phyloP scores from a whole-genome alignment of 768 basidiomycete species.

The Russula sp. region DNA sequence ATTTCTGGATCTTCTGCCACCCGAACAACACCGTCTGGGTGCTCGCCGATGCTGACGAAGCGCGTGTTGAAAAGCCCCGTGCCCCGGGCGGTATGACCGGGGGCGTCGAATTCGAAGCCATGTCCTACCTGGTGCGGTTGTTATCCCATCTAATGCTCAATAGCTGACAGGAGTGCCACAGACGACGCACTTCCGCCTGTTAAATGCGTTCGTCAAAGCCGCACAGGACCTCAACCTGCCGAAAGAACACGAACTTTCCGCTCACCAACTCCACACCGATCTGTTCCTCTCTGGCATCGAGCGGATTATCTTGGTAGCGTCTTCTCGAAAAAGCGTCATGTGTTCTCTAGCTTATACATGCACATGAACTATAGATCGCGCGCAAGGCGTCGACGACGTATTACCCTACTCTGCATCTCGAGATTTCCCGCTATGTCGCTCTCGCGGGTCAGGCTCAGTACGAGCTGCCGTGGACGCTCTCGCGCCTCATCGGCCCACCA shows the following conservation, averaged over 20 bases:
- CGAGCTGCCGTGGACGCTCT: constrained; percentile 76
- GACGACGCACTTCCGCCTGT: constrained; percentile 83
- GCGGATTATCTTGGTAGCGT: constrained; percentile 75
- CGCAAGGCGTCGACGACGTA: constrained; percentile 93
- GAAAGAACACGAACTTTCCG: constrained; percentile 66
- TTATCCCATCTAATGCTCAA: not conserved
- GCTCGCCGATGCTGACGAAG: constrained; percentile 75
- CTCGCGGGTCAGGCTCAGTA: constrained; percentile 59
- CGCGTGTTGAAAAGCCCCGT: constrained; percentile 78
- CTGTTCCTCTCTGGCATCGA: constrained; percentile 91
- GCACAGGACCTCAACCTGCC: constrained; percentile 61
- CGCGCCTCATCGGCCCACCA: constrained; percentile 73
- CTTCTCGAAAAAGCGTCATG: not conserved
- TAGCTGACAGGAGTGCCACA: constrained; percentile 30
- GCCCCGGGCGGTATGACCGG: constrained; percentile 99
- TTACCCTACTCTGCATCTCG: constrained; percentile 92
- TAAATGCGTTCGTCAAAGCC: constrained; percentile 71
- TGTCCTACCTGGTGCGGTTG: constrained; percentile 77
- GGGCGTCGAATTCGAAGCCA: constrained; percentile 96
- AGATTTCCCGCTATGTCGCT: constrained; percentile 81
- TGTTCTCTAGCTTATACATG: not conserved
- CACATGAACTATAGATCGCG: constrained; percentile 57
- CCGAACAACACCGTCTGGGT: constrained; percentile 90
- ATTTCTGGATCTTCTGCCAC: constrained; percentile 97
- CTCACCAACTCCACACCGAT: constrained; percentile 77